Base-by-base conservation (phyloP, 495 filamentous ascomycete species). In the Coniosporium apollinis region DNA sequence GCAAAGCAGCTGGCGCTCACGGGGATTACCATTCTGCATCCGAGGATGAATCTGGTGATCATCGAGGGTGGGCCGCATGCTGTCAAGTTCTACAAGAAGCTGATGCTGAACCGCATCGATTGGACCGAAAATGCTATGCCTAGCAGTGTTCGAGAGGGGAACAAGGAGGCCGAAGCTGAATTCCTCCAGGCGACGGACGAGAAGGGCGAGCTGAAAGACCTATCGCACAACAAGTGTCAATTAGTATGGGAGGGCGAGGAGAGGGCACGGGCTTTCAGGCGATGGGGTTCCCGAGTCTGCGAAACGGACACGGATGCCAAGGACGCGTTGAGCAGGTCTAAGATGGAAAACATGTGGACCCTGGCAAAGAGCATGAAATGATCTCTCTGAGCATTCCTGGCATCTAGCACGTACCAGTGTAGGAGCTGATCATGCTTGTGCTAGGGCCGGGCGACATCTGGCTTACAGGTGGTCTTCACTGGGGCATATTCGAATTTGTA, bases 321-420 rank as follows among this genome's bases (percentile, higher is more conserved):
- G 57, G 82, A 94, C 42, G 67, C 74, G 22, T 54, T 99, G 43
- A 58, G 70, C 3, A 70, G 79, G 44, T 67, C 69, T 5, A 94
- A 92, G 61, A 78, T 94, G 72, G 89, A 96, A 53, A 91, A 74
- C 47, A 85, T 96, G 48, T 99, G 89, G 89, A 77, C 76, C n/a
- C 60, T 85, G 51, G 89, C 85, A 2, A 96, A 92, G 70, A 78
- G 45, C 30, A 41, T 48, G 29, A 7, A 31, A 15, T 31, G n/a
- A n/a, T n/a, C n/a, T n/a, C n/a, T n/a, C n/a, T n/a, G n/a, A n/a
- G n/a, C n/a, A n/a, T n/a, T n/a, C n/a, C n/a, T n/a, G n/a, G n/a
- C n/a, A n/a, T n/a, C n/a, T n/a, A n/a, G n/a, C n/a, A n/a, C n/a
- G n/a, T n/a, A n/a, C n/a, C n/a, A n/a, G n/a, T n/a, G n/a, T n/a